Evolutionary conservation across 768 basidiomycete genomes (phyloP).

Genomic region (Punctularia strigosozonata): DNA sequence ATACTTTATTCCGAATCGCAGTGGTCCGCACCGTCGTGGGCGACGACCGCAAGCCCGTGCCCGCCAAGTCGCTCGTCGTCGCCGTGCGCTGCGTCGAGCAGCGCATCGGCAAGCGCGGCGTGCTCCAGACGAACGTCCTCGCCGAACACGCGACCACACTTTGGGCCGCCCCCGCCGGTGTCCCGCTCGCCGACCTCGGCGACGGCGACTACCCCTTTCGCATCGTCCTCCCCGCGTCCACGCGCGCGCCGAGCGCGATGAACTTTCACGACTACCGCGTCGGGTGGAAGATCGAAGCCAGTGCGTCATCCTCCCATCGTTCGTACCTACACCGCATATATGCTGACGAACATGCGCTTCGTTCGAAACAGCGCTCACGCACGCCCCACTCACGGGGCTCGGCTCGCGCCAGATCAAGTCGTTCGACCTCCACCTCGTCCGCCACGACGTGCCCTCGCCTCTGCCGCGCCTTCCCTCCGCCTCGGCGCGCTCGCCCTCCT

Average conservation of each 20-base stretch:
- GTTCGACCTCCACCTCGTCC: slow-evolving; percentile 60
- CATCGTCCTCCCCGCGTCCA: slow-evolving; percentile 50
- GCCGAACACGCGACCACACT: slow-evolving; percentile 56
- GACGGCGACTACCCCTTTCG: slow-evolving; percentile 63
- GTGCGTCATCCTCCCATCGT: slow-evolving; percentile 34
- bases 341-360: slow-evolving; percentile 11
- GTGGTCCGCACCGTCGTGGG: slow-evolving; percentile 65
- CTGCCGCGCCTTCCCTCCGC: slow-evolving; percentile 12
- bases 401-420: slow-evolving; percentile 59
- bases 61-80: slow-evolving; percentile 54
- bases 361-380: slow-evolving; percentile 63
- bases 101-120: slow-evolving; percentile 47
- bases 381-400: slow-evolving; percentile 50
- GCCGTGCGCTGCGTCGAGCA: slow-evolving; percentile 81
- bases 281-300: slow-evolving; percentile 77
- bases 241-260: slow-evolving; percentile 56
- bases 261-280: slow-evolving; percentile 70
- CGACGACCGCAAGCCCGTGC: slow-evolving; percentile 55
- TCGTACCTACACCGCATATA: slow-evolving; percentile 5
- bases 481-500: slow-evolving; percentile 31
- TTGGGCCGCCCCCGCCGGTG: slow-evolving; percentile 53
- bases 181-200: slow-evolving; percentile 48
- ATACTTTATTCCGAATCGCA: slow-evolving; percentile 17
- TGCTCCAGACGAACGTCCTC: slow-evolving; percentile 49
- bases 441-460: slow-evolving; percentile 47